A percentile compares a stretch with the other conserved stretches of the same genome.
These are phyloP conservation scores for Crotalaria pallida DNA, from an alignment of 306 rosid species.

Conservation along the genomic window DNA sequence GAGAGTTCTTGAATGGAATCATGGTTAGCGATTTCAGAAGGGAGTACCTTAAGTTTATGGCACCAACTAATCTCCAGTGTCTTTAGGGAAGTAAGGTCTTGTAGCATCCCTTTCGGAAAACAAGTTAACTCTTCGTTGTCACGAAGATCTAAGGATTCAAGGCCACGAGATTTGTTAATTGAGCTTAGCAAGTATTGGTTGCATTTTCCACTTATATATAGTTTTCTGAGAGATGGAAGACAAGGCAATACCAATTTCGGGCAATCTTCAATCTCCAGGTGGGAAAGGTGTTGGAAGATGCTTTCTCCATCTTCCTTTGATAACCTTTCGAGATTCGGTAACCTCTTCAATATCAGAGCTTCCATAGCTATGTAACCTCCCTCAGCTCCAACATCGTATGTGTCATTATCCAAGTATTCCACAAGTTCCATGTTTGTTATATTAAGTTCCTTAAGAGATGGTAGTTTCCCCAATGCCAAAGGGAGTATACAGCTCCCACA, in stretches of 20 bases:
- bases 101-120: not conserved
- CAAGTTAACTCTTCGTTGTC: not conserved
- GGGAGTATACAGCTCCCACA: not conserved
- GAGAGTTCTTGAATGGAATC: not conserved
- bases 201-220: not conserved
- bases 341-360: not conserved
- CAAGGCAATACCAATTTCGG: conserved; percentile 19
- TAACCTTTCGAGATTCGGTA: conserved; percentile 20
- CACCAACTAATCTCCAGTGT: rapidly evolving
- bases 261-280: not conserved
- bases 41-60: not conserved
- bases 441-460: not conserved
- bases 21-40: not conserved
- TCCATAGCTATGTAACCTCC: conserved; percentile 15
- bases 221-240: not conserved
- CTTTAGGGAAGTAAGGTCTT: not conserved
- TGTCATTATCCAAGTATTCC: not conserved
- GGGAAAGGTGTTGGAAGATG: conserved; percentile 1
- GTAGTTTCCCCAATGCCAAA: not conserved
- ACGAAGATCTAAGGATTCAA: not conserved
- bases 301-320: conserved; percentile 10
- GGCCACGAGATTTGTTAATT: not conserved
- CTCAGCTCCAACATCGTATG: not conserved
- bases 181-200: not conserved
- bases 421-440: not conserved